Conservation (phyloP, 202 grass and related monocot genomes). For the Saccharum hybrid region DNA sequence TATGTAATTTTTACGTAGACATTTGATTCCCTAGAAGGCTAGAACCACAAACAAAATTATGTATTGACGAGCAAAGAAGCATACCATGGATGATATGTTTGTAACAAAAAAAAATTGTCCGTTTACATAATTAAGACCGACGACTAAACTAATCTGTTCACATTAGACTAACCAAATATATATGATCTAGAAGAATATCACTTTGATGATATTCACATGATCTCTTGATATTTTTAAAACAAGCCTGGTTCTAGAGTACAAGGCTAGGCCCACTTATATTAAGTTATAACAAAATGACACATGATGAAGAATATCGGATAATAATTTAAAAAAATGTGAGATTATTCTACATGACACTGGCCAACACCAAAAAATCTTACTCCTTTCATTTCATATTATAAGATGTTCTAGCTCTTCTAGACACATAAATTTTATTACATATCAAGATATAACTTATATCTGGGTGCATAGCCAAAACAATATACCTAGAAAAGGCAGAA, state of each 20-base stretch:
- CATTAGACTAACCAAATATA: not conserved
- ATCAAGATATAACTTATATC: no score
- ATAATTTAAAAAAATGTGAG: not conserved
- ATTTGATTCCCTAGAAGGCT: conserved; percentile 15
- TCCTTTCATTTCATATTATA: no score
- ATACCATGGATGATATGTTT: not conserved
- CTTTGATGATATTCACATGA: not conserved
- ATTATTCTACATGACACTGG: not conserved
- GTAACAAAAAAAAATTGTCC: not conserved
- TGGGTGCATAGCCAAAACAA: no score
- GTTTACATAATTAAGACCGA: not conserved
- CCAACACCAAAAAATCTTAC: not conserved
- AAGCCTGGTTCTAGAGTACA: no score
- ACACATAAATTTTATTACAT: no score
- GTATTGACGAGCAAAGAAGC: not conserved
- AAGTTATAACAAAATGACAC: not conserved
- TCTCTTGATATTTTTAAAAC: not conserved
- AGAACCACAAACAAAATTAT: not conserved
- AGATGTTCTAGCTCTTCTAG: no score
- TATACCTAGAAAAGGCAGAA: no score
- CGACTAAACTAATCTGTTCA: not conserved
- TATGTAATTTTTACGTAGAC: not conserved
- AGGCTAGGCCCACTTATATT: not conserved
- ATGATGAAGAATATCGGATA: not conserved
- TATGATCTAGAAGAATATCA: conserved; percentile 7